Conservation (phyloP, 768 basidiomycete genomes). For the Rhizopogon roseolus region DNA sequence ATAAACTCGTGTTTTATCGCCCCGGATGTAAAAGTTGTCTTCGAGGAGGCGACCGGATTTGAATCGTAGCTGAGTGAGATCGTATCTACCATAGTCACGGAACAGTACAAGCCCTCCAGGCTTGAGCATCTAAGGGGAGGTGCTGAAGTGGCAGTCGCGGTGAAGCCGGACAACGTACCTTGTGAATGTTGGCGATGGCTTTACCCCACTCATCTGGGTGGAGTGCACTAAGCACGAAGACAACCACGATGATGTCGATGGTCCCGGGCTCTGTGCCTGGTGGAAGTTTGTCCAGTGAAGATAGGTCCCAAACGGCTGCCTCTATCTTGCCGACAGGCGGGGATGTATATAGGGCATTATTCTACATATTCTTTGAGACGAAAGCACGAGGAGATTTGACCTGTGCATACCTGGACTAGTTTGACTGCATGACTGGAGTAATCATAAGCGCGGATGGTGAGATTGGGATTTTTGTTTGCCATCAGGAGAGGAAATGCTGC, state of each 20-base stretch:
- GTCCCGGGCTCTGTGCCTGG: conserved; percentile 55
- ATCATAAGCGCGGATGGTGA: conserved; percentile 80
- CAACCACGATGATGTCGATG: conserved; percentile 88
- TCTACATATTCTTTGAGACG: conserved; percentile 33
- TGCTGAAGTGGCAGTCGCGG: not conserved
- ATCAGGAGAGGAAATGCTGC: conserved; percentile 85
- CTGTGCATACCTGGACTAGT: conserved; percentile 70
- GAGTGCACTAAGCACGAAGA: conserved; percentile 91
- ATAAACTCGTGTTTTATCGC: conserved; percentile 96
- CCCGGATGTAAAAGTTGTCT: conserved; percentile 93
- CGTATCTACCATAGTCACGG: conserved; percentile 93
- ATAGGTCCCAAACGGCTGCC: conserved; percentile 89
- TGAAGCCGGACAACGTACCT: conserved; percentile 35
- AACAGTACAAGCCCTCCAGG: conserved; percentile 82
- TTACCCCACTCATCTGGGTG: conserved; percentile 89
- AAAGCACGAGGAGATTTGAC: not conserved
- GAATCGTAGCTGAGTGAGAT: conserved; percentile 93
- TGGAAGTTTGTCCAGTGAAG: conserved; percentile 58
- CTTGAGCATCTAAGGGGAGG: conserved; percentile 72
- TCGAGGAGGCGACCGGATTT: conserved; percentile 83
- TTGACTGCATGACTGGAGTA: conserved; percentile 88
- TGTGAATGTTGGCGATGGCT: conserved; percentile 77
- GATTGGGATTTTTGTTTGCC: conserved; percentile 76
- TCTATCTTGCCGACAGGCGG: conserved; percentile 68
- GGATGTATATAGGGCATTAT: conserved; percentile 62